Base-by-base conservation (phyloP, 495 filamentous ascomycete genomes). In the Penicillium macrosclerotiorum region DNA sequence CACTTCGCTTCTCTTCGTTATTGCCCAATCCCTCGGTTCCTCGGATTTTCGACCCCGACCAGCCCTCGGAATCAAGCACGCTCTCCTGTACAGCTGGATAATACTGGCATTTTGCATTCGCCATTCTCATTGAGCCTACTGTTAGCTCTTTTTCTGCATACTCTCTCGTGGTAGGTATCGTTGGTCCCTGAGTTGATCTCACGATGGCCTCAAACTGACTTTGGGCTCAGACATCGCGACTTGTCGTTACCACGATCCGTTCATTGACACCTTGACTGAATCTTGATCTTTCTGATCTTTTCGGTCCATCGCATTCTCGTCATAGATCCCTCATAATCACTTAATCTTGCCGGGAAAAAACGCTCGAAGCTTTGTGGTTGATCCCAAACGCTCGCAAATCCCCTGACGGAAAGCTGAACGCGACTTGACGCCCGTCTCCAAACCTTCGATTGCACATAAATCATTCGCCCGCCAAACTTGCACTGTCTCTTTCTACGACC, bases 401-500 rank as follows among this genome's bases (percentile, higher is more conserved):
- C 48, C 22, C 35, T 37, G 19, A 48, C 43, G 51, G 31, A 32
- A 26, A 55, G 37, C 36, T 30, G 35, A 47, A 52, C 47, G 47
- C 54, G 31, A 51, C 48, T 54, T 44, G 46, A 41, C 42, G 38
- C 23, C 29, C 36, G 42, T 46, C 49, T 34, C 29, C 54, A 47
- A 47, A 42, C 32, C 32, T 42, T 52, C 49, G 48, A 25, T 62
- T 68, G 64, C 69, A 70, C 66, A 72, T 73, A 69, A 34, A 46
- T 42, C 43, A 51, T 44, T 48, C 50, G 53, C 32, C 56, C 47
- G 25, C 44, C 44, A 44, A 13, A 16, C 33, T 22, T 18, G 24
- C 24, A 19, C 33, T 24, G 42, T 36, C 29, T 49, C 43, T 37
- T 41, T 57, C 37, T 27, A 53, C 47, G 57, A 75, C 50, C 46